Conservation (phyloP, 2,329 filamentous ascomycete species). For the Geosmithia putterillii region DNA sequence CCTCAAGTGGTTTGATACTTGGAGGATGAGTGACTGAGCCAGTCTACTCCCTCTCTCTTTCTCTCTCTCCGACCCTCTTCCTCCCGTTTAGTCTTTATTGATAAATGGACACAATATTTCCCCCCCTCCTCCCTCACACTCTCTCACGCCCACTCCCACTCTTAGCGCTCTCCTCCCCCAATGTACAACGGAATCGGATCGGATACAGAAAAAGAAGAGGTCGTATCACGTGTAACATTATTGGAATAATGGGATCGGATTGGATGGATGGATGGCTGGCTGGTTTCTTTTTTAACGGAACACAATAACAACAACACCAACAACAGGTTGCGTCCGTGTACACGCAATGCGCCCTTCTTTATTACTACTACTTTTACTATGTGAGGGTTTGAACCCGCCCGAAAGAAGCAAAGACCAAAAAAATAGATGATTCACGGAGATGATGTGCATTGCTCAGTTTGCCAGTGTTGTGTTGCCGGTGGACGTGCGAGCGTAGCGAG, state of each 20-base stretch:
- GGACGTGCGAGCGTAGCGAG: no score
- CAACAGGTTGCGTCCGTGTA: neutral
- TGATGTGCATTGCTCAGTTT: no score
- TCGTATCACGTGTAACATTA: neutral
- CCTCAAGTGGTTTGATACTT: slow-evolving; percentile 85
- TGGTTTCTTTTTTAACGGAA: neutral
- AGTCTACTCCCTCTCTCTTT: neutral
- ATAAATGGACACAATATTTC: no score
- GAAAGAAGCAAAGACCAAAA: neutral
- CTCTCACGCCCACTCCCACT: no score
- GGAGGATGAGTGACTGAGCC: slow-evolving; percentile 61
- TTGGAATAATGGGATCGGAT: neutral
- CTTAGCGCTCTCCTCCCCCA: no score
- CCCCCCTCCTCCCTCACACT: neutral
- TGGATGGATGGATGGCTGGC: neutral
- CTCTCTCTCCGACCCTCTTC: neutral
- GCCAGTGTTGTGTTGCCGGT: no score
- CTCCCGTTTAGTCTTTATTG: no score
- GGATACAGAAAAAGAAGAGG: neutral
- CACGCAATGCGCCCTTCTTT: neutral
- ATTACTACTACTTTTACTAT: neutral
- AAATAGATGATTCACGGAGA: neutral
- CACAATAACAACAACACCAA: neutral
- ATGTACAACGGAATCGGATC: neutral
- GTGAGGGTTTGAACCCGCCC: neutral